Percentiles rank a stretch among this genome's conserved stretches.
Evolutionary conservation across 306 rosid genomes (phyloP).

Genomic region (Inga leiocalycina): DNA sequence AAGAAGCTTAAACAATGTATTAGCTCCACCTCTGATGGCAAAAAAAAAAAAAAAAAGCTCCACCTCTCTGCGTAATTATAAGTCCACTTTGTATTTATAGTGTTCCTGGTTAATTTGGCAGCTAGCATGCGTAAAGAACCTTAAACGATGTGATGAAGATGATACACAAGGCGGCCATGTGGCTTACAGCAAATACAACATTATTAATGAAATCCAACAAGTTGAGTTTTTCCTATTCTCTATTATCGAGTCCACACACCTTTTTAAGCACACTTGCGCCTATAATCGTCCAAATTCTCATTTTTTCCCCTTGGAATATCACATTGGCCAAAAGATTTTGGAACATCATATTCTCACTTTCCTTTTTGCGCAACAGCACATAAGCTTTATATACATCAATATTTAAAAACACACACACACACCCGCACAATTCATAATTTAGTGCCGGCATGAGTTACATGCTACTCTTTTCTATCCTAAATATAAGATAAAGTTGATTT

Average conservation of each 20-base stretch:
- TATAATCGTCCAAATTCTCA: background rate
- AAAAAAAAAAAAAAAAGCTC: too few relatives aligned
- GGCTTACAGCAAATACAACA: constrained; percentile 22
- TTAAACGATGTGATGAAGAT: background rate
- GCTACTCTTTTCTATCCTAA: too few relatives aligned
- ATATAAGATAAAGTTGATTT: too few relatives aligned
- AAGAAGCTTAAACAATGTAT: background rate
- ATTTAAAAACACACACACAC: background rate
- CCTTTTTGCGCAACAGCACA: background rate
- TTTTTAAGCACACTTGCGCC: constrained; percentile 13
- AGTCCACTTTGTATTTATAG: background rate
- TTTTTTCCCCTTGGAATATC: background rate
- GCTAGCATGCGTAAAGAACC: constrained; percentile 1
- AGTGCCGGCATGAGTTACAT: too few relatives aligned
- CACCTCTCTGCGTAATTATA: constrained; percentile 7
- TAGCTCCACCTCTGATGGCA: background rate
- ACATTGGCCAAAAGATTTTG: background rate
- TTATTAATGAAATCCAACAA: background rate
- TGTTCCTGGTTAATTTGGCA: constrained; percentile 4
- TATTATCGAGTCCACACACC: background rate
- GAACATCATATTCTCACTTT: background rate
- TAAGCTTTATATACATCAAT: background rate
- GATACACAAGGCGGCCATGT: constrained; percentile 1
- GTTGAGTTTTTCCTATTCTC: constrained; percentile 1
- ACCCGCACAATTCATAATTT: too few relatives aligned